Conservation (phyloP, 805 yeast species). For the Candida ortonii region DNA sequence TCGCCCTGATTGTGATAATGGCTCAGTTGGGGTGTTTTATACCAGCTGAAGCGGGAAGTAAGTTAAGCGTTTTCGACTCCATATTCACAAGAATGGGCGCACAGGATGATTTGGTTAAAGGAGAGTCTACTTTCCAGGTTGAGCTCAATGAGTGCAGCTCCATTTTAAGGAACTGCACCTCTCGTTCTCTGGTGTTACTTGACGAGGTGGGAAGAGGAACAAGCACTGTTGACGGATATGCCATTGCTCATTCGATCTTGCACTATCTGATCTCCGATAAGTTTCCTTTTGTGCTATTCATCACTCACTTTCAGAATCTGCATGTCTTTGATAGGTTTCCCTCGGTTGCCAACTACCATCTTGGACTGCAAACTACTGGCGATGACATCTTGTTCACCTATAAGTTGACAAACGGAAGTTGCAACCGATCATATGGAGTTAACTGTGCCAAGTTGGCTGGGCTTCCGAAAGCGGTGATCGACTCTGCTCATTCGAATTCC, state of each 20-base stretch:
- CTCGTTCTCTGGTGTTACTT: slow-evolving; percentile 56
- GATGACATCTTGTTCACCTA: slow-evolving; percentile 48
- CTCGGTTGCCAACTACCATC: slow-evolving; percentile 58
- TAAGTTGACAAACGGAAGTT: slow-evolving; percentile 45
- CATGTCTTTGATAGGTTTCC: slow-evolving; percentile 44
- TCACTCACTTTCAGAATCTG: slow-evolving; percentile 79
- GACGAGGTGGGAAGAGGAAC: slow-evolving; percentile 82
- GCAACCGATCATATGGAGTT: slow-evolving; percentile 72
- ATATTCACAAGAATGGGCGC: slow-evolving; percentile 73
- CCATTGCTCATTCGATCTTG: slow-evolving; percentile 74
- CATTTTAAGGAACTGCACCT: slow-evolving; percentile 50
- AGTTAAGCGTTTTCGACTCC: slow-evolving; percentile 59
- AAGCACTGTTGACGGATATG: slow-evolving; percentile 69
- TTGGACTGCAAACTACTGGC: slow-evolving; percentile 48
- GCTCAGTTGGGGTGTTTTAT: slow-evolving; percentile 76
- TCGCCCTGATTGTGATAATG: slow-evolving; percentile 68
- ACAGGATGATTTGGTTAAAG: slow-evolving; percentile 67
- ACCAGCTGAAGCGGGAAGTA: slow-evolving; percentile 57
- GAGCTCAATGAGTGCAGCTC: slow-evolving; percentile 66
- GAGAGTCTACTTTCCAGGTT: slow-evolving; percentile 81
- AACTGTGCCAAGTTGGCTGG: slow-evolving; percentile 81
- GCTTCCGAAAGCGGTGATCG: slow-evolving; percentile 46
- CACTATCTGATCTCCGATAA: slow-evolving; percentile 47
- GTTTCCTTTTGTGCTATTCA: slow-evolving; percentile 64
- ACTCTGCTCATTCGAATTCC: slow-evolving; percentile 42